Evolutionary conservation across 1,284 basidiomycete genomes (phyloP), one percentile per base, ranked within the genome.

Genomic region (Rhodotorula sp.): DNA sequence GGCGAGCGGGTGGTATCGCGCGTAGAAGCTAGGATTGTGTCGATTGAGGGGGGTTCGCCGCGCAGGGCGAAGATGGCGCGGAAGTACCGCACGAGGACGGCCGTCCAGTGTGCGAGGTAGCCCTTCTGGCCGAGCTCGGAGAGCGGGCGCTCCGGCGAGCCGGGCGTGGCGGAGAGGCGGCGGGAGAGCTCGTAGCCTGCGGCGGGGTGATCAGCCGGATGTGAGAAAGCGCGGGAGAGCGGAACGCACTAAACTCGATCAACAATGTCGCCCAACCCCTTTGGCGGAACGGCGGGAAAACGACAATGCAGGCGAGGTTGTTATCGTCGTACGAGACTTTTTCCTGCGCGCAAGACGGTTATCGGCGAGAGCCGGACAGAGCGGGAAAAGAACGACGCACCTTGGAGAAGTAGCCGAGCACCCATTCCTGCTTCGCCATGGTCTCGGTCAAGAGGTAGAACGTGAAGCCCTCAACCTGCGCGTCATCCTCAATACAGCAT

Each of bases 291-390:
- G 94, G 96, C 2, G 96, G 97, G 66, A 99, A 88, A 5, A 92
- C 93, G 74, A 98, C 89, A 78, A 99, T 99, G 82, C 94, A 97
- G 3, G 96, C 96, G 25, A 99, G 86, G 79, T 99, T 99, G 83
- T 95, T 97, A 78, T 95, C 92, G 78, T 99, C 96, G 78, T 94
- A 97, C 1, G 94, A 96, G 34, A 91, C 80, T 81, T 98, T 98
- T 83, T 98, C 96, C 91, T 95, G 80, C n/a, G 32, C 13, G 9
- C 13, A 21, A 13, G 29, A 32, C 34, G 51, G 17, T 34, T 5
- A 13, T 32, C 8, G 37, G 59, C 25, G 76, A 65, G 51, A 56
- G 62, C 22, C 32, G 32, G 32, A 6, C 12, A 55, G 44, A 21
- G 32, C 21, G 53, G 1, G 50, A 21, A 32, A 25, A 37, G 37